These are phyloP conservation scores for Rhizophora mangle DNA, from an alignment of 345 rosid genomes.

Conservation along the genomic window DNA sequence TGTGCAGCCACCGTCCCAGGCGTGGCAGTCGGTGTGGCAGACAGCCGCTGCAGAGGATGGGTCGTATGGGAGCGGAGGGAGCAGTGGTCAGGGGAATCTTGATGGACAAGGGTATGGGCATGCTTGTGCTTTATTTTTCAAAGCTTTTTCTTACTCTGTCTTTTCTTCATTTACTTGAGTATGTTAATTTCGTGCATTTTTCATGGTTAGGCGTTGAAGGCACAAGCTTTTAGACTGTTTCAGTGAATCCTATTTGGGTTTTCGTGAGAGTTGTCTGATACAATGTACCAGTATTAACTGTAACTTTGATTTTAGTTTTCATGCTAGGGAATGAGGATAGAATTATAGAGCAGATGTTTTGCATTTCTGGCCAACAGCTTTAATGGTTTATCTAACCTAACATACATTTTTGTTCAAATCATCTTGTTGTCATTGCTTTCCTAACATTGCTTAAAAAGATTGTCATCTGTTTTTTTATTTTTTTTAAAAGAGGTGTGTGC, in stretches of 20 bases:
- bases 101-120: slow-evolving; percentile 34
- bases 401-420: background rate
- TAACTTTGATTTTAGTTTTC: background rate
- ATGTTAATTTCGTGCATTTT: too few relatives aligned
- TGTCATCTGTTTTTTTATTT: background rate
- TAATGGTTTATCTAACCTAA: too few relatives aligned
- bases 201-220: background rate
- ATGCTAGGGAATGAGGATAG: background rate
- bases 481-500: background rate
- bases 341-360: background rate
- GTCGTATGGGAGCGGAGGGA: slow-evolving; percentile 60
- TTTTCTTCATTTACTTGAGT: too few relatives aligned
- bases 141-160: too few relatives aligned
- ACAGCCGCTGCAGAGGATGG: slow-evolving; percentile 57
- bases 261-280: background rate
- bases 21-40: slow-evolving; percentile 97
- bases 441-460: background rate
- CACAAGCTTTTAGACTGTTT: background rate
- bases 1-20: slow-evolving; percentile 87
- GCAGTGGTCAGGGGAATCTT: slow-evolving; percentile 64
- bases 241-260: background rate
- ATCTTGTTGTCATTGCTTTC: background rate
- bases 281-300: background rate
- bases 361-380: background rate
- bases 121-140: too few relatives aligned